A percentile compares a stretch with the other conserved stretches of the same genome.
Conservation (phyloP, 805 yeast genomes). For the Metschnikowia similis region DNA sequence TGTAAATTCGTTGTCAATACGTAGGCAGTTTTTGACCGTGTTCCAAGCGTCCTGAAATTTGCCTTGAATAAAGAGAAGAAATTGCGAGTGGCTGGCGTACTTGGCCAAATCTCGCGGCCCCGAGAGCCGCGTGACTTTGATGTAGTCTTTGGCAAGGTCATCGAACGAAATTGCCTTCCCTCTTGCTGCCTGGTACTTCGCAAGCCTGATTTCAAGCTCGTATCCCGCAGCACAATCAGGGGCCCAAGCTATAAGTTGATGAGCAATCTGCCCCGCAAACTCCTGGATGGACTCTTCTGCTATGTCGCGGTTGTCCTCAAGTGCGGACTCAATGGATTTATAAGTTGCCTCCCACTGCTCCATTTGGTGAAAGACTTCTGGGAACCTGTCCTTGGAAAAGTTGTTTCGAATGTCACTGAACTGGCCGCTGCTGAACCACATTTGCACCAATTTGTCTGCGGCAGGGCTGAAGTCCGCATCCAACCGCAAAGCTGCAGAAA, state of each 20-base stretch:
- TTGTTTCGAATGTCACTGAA: constrained; percentile 27
- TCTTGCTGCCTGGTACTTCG: constrained; percentile 2
- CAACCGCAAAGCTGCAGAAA: constrained; percentile 43
- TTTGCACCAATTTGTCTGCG: constrained; percentile 42
- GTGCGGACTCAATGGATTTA: constrained; percentile 9
- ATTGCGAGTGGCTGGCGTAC: constrained; percentile 26
- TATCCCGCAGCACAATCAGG: constrained; percentile 41
- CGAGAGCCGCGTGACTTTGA: constrained; percentile 24
- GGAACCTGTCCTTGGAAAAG: constrained; percentile 10
- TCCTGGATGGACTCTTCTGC: constrained; percentile 1
- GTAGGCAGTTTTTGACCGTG: constrained; percentile 62
- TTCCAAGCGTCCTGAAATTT: constrained; percentile 50
- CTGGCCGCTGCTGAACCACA: constrained; percentile 52
- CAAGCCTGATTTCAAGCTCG: constrained; percentile 27
- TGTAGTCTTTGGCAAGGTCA: constrained; percentile 19
- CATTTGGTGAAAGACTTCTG: constrained; percentile 14
- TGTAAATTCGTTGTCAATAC: constrained; percentile 68
- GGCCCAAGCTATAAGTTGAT: constrained; percentile 26
- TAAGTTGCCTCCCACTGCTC: constrained; percentile 16
- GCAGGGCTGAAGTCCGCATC: constrained; percentile 46
- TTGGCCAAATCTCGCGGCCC: constrained; percentile 23
- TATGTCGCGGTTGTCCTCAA: constrained; percentile 7
- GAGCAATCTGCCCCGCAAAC: not conserved
- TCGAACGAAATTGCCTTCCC: not conserved
- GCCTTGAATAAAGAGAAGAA: constrained; percentile 44